Evolutionary conservation across 2,329 filamentous ascomycete species (phyloP).

Genomic region (Trichoderma breve): DNA sequence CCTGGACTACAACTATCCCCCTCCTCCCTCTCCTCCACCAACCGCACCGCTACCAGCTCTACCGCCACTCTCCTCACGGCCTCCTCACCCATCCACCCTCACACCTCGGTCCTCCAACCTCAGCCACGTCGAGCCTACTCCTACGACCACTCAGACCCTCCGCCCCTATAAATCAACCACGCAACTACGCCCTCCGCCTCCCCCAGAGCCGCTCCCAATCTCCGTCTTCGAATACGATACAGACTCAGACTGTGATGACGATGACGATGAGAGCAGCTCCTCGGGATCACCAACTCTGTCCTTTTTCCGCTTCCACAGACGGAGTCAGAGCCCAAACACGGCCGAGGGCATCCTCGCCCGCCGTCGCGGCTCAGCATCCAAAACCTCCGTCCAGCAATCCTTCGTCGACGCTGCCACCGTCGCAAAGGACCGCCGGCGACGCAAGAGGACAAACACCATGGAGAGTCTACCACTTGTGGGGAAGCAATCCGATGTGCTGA

Average conservation of each 20-base stretch:
- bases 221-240: slow-evolving; percentile 52
- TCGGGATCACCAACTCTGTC: slow-evolving; percentile 29
- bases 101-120: slow-evolving; percentile 13
- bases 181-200: slow-evolving; percentile 27
- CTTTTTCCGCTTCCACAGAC: slow-evolving; percentile 45
- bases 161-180: slow-evolving; percentile 30
- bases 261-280: slow-evolving; percentile 23
- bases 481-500: slow-evolving; percentile 34
- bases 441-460: slow-evolving; percentile 12
- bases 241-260: slow-evolving; percentile 39
- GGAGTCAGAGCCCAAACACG: slow-evolving; percentile 34
- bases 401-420: neutral
- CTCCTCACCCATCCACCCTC: slow-evolving; percentile 28
- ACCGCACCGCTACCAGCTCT: neutral
- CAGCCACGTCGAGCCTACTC: neutral
- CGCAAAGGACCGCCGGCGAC: slow-evolving; percentile 8
- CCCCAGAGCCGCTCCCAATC: slow-evolving; percentile 27
- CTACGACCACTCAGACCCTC: slow-evolving; percentile 14
- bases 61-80: slow-evolving; percentile 25
- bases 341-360: slow-evolving; percentile 15
- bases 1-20: neutral
- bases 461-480: neutral
- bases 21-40: neutral
- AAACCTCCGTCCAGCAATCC: neutral
- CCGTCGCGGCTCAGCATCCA: slow-evolving; percentile 9